Evolutionary conservation across 177 flowering plant genomes (phyloP).

Genomic region (Tripterygium wilfordii): DNA sequence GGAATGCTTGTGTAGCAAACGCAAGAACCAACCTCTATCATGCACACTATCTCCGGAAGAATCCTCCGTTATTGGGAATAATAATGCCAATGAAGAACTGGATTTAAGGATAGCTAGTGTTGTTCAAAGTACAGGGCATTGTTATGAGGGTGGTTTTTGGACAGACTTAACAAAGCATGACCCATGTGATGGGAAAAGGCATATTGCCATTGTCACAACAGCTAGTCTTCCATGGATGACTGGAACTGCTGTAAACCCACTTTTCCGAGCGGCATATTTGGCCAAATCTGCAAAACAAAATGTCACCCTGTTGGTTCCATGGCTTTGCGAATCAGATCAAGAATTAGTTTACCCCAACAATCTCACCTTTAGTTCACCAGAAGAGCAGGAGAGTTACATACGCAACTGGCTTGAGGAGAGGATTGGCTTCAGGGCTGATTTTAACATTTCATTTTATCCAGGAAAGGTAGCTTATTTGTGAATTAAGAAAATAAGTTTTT

Average conservation of each 20-base stretch:
- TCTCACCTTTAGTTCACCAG: constrained; percentile 78
- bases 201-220: constrained; percentile 96
- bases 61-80: constrained; percentile 42
- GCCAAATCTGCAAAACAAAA: constrained; percentile 80
- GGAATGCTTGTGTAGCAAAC: constrained; percentile 77
- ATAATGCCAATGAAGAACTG: constrained; percentile 61
- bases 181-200: constrained; percentile 48
- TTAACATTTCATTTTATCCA: constrained; percentile 89
- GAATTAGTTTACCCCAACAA: constrained; percentile 85
- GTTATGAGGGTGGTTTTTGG: constrained; percentile 87
- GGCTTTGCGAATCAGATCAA: constrained; percentile 94
- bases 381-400: constrained; percentile 88
- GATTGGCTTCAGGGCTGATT: constrained; percentile 86
- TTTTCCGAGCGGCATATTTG: constrained; percentile 95
- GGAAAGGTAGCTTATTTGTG: constrained; percentile 82
- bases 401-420: constrained; percentile 95
- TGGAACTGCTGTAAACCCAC: constrained; percentile 97
- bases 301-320: constrained; percentile 92
- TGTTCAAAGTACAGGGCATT: constrained; percentile 86
- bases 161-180: constrained; percentile 47
- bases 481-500: too few species aligned
- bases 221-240: constrained; percentile 99
- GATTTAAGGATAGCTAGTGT: constrained; percentile 90
- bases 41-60: constrained; percentile 50
- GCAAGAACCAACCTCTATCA: constrained; percentile 46